phyloP scores from a whole-genome alignment of 768 basidiomycete species.

The Solioccasus polychromus region DNA sequence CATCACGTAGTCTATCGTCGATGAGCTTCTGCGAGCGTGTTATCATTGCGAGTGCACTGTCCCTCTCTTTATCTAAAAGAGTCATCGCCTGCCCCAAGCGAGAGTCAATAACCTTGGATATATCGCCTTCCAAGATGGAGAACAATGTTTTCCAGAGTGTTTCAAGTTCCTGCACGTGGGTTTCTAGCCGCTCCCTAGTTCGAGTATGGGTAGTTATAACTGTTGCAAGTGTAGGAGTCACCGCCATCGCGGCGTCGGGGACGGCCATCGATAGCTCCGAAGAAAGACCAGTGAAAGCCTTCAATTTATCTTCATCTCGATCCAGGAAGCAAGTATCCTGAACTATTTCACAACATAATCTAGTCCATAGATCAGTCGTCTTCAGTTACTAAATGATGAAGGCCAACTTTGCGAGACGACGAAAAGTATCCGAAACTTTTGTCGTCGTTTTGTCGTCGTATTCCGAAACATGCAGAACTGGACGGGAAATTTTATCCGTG shows the following conservation, averaged over 20 bases:
- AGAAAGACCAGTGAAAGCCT: conserved; percentile 49
- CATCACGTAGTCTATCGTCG: conserved; percentile 5
- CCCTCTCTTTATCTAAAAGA: conserved; percentile 32
- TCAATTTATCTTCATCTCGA: conserved; percentile 45
- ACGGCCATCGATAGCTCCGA: conserved; percentile 45
- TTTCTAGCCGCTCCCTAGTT: conserved; percentile 41
- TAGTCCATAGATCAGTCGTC: conserved; percentile 22
- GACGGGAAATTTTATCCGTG: conserved; percentile 4
- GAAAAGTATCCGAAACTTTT: conserved; percentile 33
- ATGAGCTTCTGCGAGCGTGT: conserved; percentile 17
- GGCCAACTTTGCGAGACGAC: conserved; percentile 36
- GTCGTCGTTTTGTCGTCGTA: conserved; percentile 4
- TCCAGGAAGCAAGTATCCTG: conserved; percentile 41
- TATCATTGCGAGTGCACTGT: conserved; percentile 19
- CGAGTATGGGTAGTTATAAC: conserved; percentile 42
- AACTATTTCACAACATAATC: conserved; percentile 45
- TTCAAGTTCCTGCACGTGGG: conserved; percentile 39
- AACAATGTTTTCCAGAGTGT: conserved; percentile 48
- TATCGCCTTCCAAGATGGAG: conserved; percentile 38
- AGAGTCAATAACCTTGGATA: conserved; percentile 36
- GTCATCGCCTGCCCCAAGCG: conserved; percentile 33
- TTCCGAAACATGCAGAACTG: conserved; percentile 1
- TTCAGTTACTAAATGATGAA: conserved; percentile 7
- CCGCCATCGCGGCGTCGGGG: conserved; percentile 37
- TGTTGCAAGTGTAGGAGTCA: conserved; percentile 46